Evolutionary conservation across 768 basidiomycete genomes (phyloP), one percentile per base, ranked within the genome.

Genomic region (Clavaria fumosa): DNA sequence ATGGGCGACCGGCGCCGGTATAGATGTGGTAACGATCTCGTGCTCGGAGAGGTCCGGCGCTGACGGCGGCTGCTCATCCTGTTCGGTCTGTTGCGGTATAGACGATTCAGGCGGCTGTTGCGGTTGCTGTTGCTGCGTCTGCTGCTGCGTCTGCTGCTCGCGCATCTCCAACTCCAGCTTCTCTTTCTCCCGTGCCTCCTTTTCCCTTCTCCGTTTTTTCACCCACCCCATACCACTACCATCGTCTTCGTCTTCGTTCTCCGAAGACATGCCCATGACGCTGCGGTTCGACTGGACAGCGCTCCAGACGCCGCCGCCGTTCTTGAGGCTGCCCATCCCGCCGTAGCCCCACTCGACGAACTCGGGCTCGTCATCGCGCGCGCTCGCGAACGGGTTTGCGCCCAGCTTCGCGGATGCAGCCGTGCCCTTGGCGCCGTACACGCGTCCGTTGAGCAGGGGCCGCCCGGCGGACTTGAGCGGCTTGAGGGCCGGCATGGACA

Each of bases 261-360:
- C 42, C 53, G 43, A 20, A 49, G 44, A 32, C 45, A 21, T 47
- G 51, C 48, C 38, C 5, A 45, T 23, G 7, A 41, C 38, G 15
- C 37, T 31, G 41, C 45, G 44, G 0, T 43, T 46, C 32, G 56
- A 54, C 39, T 62, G 59, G 4, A 67, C 30, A 18, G 57, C 45
- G 19, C 53, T 59, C 60, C 56, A 65, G 36, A 55, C 49, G 7
- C 59, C 57, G 30, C 58, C 61, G 1, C 59, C 60, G 31, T 58
- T 63, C 20, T 57, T 58, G 0, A 69, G 67, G 23, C 67, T 69
- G 19, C 86, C 86, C 78, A 88, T 78, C 2, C 82, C 82, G 22
- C 82, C 82, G 41, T 80, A 83, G 0, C 88, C 88, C 88, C 88
- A 91, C 55, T 91, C 88, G 11, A 88, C 83, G 47, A 91, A 91